Evolutionary conservation across 2,329 filamentous ascomycete genomes (phyloP), one percentile per base, ranked within the genome.

Genomic region (Gnomoniopsis sp.): DNA sequence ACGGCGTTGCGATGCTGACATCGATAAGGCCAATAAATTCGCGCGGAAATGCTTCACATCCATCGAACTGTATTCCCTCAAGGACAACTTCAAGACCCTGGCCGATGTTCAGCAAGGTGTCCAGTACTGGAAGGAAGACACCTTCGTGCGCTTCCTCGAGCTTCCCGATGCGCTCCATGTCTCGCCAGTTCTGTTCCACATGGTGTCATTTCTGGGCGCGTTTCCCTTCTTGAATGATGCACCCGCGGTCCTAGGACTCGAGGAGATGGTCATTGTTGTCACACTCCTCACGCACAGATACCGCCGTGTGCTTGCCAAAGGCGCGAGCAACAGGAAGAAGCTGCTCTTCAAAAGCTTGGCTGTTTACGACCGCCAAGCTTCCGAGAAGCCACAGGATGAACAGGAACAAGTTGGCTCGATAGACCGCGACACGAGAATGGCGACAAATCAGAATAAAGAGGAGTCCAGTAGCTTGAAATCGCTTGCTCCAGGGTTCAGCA

Each of bases 201-300:
- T 90, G 79, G 71, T 87, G 2, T 87, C 86, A 4, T 89, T 87
- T 65, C 77, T 91, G 1, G 89, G 86, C 34, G 86, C 88, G 1
- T 91, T 92, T 60, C 89, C 89, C 0, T 91, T 91, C 63, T 77
- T 89, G 2, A 80, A 83, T 54, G 85, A 90, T 66, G 88, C 88
- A 0, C 89, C 89, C 0, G 86, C 81, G 2, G 85, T 90, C 2
- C 72, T 92, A 51, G 86, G 88, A 10, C 81, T 88, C 47, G 85
- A 89, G 61, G 85, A 87, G 65, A 75, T 91, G 72, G 79, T 91
- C 59, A 89, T 90, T 75, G 87, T 89, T 1, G 79, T 91, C 50
- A 85, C 87, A 2, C 83, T 92, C 62, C 79, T 91, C 76, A 91
- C 88, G 1, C 85, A 88, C 65, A 79, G 88, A 59, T 88, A 89